These are phyloP conservation scores for Chalciporus sphaerocephalus DNA, from an alignment of 768 basidiomycete species.

Conservation along the genomic window DNA sequence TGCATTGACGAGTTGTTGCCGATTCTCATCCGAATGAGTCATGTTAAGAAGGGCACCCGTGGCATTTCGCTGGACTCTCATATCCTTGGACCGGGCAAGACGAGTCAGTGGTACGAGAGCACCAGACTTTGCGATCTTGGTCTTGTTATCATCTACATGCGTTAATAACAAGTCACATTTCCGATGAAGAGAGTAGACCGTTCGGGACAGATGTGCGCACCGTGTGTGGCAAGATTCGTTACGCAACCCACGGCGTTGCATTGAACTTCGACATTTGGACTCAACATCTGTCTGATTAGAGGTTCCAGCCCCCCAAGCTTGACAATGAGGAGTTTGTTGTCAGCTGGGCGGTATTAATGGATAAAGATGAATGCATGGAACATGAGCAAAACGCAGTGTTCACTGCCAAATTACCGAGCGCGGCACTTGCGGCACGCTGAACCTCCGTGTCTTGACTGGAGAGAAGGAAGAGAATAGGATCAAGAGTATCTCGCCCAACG, in stretches of 20 bases:
- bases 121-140: slow-evolving; percentile 98
- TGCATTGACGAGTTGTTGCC: slow-evolving; percentile 96
- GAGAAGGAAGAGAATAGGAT: slow-evolving; percentile 95
- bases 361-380: slow-evolving; percentile 9
- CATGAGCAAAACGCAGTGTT: slow-evolving; percentile 67
- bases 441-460: slow-evolving; percentile 98
- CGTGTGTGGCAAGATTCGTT: slow-evolving; percentile 97
- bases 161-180: slow-evolving; percentile 4
- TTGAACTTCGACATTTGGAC: slow-evolving; percentile 97
- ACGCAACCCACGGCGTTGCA: slow-evolving; percentile 99
- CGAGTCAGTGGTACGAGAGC: slow-evolving; percentile 96
- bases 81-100: slow-evolving; percentile 95
- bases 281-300: slow-evolving; percentile 97
- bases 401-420: slow-evolving; percentile 94
- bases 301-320: slow-evolving; percentile 97
- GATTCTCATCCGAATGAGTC: slow-evolving; percentile 99
- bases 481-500: slow-evolving; percentile 93
- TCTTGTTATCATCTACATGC: slow-evolving; percentile 92
- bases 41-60: slow-evolving; percentile 97
- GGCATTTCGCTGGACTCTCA: slow-evolving; percentile 98
- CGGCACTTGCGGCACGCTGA: slow-evolving; percentile 95
- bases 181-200: slow-evolving; percentile 4
- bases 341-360: slow-evolving; percentile 50
- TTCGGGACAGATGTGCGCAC: slow-evolving; percentile 42
- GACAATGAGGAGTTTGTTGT: slow-evolving; percentile 98